Evolutionary conservation across 371 early-diverging fungal species (phyloP), one percentile per base, ranked within the genome.

Genomic region (Smittium mucronatum): DNA sequence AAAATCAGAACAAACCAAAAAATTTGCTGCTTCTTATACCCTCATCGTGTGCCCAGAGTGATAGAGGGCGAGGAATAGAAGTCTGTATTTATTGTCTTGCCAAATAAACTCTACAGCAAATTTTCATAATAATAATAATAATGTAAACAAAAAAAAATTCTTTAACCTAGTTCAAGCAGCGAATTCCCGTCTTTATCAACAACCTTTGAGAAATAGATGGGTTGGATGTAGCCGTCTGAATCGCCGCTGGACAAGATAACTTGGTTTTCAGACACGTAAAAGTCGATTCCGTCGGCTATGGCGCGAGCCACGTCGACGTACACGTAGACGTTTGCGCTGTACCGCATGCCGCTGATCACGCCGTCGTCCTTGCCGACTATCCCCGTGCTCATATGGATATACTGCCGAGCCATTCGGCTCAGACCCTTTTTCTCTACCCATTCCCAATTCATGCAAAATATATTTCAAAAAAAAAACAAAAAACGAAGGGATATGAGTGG

Each of bases 351-450:
- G 72, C 91, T 91, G 67, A 85, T 86, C 21, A 92, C 92, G 0
- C 80, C 85, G 25, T 77, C 72, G 25, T 77, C 72, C 28, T 85
- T 86, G 15, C 86, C 87, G 0, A 82, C 86, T 61, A 85, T 73
- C 0, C 93, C 94, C 1, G 81, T 66, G 0, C 94, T 92, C 74
- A 90, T 86, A 72, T 95, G 96, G 63, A 95, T 92, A 80, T 95
- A 93, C 59, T 88, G 88, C 47, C 96, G 85, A n/a, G 63, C 64
- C 94, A 95, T 95, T 29, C 72, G 76, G 5, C 77, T 82, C 30
- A 95, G 78, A 0, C 94, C 94, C 11, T 82, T 63, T 15, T 71
- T 60, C 63, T 71, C 83, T 75, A 77, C 78, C 26, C 26, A 64
- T 64, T 17, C 57, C 17, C 17, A 57, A 57, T 57, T 57, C n/a